Percentiles rank a stretch among this genome's conserved stretches.
phyloP scores from a whole-genome alignment of 345 rosid species.

The Salix exigua region DNA sequence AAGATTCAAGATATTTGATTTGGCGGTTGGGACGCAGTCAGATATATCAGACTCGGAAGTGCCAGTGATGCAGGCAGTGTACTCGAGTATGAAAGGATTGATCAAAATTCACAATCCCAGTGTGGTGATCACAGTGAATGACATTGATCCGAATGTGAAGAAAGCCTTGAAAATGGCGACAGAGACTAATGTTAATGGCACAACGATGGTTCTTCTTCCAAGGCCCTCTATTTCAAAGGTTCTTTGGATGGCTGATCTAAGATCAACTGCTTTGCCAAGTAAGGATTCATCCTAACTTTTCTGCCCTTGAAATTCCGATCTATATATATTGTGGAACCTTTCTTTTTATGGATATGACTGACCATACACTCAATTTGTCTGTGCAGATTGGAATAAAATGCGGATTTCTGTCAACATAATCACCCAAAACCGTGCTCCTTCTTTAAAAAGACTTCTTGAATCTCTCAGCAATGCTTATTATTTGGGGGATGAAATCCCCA shows the following conservation, averaged over 20 bases:
- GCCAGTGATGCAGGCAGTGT: constrained; percentile 77
- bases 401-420: constrained; percentile 79
- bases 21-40: constrained; percentile 59
- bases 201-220: constrained; percentile 62
- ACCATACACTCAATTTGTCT: neutral
- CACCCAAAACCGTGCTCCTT: constrained; percentile 73
- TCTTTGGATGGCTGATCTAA: constrained; percentile 97
- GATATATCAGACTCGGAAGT: constrained; percentile 78
- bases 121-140: constrained; percentile 76
- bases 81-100: constrained; percentile 88
- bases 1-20: constrained; percentile 83
- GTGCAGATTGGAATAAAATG: constrained; percentile 96
- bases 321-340: no score
- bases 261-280: constrained; percentile 92
- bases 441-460: constrained; percentile 67
- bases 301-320: neutral
- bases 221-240: constrained; percentile 69
- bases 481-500: constrained; percentile 69
- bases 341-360: neutral
- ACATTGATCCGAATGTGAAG: constrained; percentile 65
- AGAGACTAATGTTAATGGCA: constrained; percentile 48
- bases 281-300: constrained; percentile 30
- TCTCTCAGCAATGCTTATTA: constrained; percentile 79
- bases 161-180: constrained; percentile 89
- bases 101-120: constrained; percentile 90